phyloP scores from a whole-genome alignment of 2,329 filamentous ascomycete species.

The Neofusicoccum parvum region DNA sequence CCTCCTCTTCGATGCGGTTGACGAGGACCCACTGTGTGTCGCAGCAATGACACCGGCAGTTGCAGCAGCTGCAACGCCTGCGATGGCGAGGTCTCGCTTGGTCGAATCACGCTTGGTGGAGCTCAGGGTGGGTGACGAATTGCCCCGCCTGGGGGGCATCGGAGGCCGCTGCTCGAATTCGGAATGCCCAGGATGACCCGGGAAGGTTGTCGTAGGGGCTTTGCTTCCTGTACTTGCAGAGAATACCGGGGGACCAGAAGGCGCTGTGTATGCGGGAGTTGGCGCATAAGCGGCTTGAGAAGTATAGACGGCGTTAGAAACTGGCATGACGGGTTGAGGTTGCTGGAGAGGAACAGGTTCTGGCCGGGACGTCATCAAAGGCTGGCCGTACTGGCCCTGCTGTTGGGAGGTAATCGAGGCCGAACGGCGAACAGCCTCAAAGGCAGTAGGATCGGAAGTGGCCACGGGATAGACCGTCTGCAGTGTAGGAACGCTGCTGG shows the following conservation, averaged over 20 bases:
- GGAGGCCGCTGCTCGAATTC: constrained; percentile 26
- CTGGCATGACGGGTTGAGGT: constrained; percentile 75
- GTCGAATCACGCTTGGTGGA: constrained; percentile 42
- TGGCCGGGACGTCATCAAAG: constrained; percentile 35
- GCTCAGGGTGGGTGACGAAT: constrained; percentile 50
- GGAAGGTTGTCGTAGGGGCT: constrained; percentile 23
- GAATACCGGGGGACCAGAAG: constrained; percentile 45
- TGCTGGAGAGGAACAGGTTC: constrained; percentile 74
- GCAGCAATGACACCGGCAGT: constrained; percentile 39
- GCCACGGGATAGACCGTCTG: constrained; percentile 69
- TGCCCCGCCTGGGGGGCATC: constrained; percentile 42
- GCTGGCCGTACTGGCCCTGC: constrained; percentile 36
- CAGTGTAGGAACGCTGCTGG: constrained; percentile 53
- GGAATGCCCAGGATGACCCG: background rate
- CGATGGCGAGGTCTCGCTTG: constrained; percentile 47
- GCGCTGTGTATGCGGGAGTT: constrained; percentile 42
- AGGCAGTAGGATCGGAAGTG: constrained; percentile 64
- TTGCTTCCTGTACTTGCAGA: constrained; percentile 28
- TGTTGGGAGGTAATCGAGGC: constrained; percentile 51
- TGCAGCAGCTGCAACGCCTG: constrained; percentile 46
- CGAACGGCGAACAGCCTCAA: constrained; percentile 57
- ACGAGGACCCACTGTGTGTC: background rate
- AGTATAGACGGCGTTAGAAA: constrained; percentile 68
- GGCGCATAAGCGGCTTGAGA: constrained; percentile 41
- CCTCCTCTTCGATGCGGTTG: background rate